Percentiles rank a stretch among this genome's conserved stretches.
These are phyloP conservation scores for Knufia petricola DNA, from an alignment of 2,329 filamentous ascomycete species.

Conservation along the genomic window DNA sequence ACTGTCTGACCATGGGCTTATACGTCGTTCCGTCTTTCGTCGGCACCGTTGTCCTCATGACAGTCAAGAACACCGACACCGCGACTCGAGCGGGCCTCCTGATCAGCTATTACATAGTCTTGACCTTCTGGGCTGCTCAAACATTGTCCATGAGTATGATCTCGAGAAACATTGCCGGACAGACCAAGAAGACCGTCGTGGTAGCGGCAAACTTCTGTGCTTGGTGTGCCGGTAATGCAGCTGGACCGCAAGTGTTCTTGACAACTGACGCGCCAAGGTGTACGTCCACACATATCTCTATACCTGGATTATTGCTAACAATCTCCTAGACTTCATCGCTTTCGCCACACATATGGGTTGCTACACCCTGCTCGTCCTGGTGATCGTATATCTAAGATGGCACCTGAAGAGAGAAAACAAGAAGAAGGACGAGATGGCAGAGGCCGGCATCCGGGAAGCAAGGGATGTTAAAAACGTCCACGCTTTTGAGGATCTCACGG, in stretches of 20 bases:
- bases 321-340: constrained; percentile 50
- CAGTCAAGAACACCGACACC: constrained; percentile 48
- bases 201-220: constrained; percentile 62
- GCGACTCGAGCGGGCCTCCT: constrained; percentile 57
- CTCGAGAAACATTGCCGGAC: constrained; percentile 59
- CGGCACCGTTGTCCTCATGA: constrained; percentile 64
- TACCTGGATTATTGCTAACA: not conserved
- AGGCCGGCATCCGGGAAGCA: constrained; percentile 11
- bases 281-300: not conserved
- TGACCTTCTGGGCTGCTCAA: constrained; percentile 69
- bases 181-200: constrained; percentile 62
- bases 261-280: constrained; percentile 50
- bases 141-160: constrained; percentile 59
- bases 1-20: constrained; percentile 54
- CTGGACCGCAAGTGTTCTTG: constrained; percentile 57
- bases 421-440: constrained; percentile 41
- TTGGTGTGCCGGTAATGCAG: constrained; percentile 60
- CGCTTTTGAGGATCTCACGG: constrained; percentile 59
- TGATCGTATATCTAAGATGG: constrained; percentile 50
- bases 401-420: constrained; percentile 51
- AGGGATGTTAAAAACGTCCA: constrained; percentile 11
- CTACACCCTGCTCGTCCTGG: constrained; percentile 51
- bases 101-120: constrained; percentile 64
- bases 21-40: constrained; percentile 62
- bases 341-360: constrained; percentile 62